Evolutionary conservation across 2,329 filamentous ascomycete species (phyloP).

Genomic region (Clarireedia monteithiana): DNA sequence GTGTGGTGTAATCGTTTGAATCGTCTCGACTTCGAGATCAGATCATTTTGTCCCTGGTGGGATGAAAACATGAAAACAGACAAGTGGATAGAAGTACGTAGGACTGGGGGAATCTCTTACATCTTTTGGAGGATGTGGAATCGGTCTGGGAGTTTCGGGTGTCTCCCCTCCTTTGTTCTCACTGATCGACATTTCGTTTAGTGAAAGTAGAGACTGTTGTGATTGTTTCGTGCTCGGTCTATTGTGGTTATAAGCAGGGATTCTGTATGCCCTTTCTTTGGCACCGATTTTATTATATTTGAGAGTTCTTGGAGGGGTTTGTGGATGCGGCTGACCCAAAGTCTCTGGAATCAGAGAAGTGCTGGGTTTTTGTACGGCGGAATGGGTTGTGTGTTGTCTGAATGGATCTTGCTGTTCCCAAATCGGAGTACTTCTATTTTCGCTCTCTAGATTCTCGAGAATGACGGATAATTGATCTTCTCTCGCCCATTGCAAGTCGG

Average conservation of each 20-base stretch:
- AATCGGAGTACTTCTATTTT: conserved; percentile 10
- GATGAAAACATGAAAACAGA: neutral
- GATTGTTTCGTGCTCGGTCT: neutral
- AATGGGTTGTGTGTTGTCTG: neutral
- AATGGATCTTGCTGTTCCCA: conserved; percentile 5
- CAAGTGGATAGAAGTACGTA: neutral
- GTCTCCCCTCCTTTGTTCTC: neutral
- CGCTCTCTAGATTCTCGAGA: conserved; percentile 17
- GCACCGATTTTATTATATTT: neutral
- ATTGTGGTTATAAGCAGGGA: neutral
- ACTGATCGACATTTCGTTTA: neutral
- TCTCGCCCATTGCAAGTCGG: conserved; percentile 18
- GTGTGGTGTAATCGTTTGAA: too few relatives aligned
- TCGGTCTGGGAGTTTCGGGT: conserved; percentile 6
- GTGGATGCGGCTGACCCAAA: neutral
- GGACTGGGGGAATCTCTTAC: neutral
- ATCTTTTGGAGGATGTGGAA: conserved; percentile 7
- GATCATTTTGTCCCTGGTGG: neutral
- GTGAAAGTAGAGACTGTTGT: neutral
- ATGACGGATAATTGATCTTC: conserved; percentile 23
- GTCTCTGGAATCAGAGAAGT: neutral
- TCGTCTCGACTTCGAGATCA: too few relatives aligned
- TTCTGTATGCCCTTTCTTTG: conserved; percentile 6
- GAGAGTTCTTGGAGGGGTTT: neutral
- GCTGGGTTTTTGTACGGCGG: neutral